These are phyloP conservation scores for Cytospora leucostoma DNA, from an alignment of 2,329 filamentous ascomycete species.

Conservation along the genomic window DNA sequence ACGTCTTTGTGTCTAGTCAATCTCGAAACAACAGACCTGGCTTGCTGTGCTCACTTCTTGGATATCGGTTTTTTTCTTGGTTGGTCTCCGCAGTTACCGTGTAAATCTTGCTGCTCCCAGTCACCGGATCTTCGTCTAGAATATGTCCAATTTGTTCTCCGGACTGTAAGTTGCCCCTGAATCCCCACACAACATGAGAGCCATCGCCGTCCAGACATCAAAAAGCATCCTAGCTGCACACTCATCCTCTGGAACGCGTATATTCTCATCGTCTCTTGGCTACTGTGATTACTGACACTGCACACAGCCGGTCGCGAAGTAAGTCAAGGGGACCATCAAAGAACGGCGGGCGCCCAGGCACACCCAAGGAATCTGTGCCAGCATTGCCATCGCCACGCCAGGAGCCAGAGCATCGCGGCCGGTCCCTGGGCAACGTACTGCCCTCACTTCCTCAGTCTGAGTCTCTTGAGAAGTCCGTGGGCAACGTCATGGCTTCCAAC, in stretches of 20 bases:
- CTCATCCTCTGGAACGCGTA: not conserved
- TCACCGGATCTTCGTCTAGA: conserved; percentile 4
- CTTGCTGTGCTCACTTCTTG: not conserved
- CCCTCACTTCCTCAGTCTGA: conserved; percentile 33
- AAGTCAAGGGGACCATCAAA: conserved; percentile 20
- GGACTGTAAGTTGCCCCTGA: conserved; percentile 30
- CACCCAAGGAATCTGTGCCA: conserved; percentile 19
- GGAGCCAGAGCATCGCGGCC: conserved; percentile 18
- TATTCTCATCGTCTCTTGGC: not conserved
- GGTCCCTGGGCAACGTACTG: conserved; percentile 27
- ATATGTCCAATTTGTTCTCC: conserved; percentile 37
- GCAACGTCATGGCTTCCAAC: conserved; percentile 33
- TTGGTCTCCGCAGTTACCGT: not conserved
- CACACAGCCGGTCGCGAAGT: conserved; percentile 22
- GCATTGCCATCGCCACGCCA: conserved; percentile 13
- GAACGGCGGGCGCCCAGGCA: conserved; percentile 15
- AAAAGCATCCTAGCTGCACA: not conserved
- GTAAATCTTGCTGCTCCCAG: not conserved
- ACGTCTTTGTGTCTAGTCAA: conserved; percentile 15
- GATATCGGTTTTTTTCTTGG: not conserved
- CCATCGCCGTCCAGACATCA: not conserved
- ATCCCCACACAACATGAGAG: not conserved
- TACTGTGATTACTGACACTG: conserved; percentile 5
- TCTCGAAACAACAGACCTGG: conserved; percentile 9
- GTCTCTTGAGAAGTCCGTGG: conserved; percentile 32